A percentile compares a stretch with the other conserved stretches of the same genome.
phyloP scores from a whole-genome alignment of 306 rosid species.

The Lithocarpus polystachyus region DNA sequence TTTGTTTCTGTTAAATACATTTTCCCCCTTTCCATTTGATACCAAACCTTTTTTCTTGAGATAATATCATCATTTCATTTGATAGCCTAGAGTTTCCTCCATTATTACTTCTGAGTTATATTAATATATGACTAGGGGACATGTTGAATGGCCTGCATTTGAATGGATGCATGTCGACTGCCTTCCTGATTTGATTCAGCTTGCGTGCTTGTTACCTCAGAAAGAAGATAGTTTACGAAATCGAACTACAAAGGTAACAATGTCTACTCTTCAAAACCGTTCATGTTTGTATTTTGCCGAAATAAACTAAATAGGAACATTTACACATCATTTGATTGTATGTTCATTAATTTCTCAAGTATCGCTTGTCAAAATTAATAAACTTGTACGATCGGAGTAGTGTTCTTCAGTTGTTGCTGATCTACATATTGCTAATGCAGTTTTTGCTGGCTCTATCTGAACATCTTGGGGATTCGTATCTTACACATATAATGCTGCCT shows the following conservation, averaged over 20 bases:
- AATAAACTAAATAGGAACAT: too few relatives aligned
- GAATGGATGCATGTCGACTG: constrained; percentile 95
- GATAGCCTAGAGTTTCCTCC: constrained; percentile 17
- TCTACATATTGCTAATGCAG: constrained; percentile 48
- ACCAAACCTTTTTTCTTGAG: constrained; percentile 15
- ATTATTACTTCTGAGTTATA: constrained; percentile 29
- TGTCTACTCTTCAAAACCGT: constrained; percentile 20
- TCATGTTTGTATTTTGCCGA: not conserved
- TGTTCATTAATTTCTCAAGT: too few relatives aligned
- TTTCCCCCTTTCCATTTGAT: not conserved
- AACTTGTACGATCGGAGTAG: constrained; percentile 10
- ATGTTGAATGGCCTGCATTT: constrained; percentile 76
- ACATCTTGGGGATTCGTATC: constrained; percentile 76
- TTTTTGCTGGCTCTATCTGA: constrained; percentile 77
- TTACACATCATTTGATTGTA: too few relatives aligned
- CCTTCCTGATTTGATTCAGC: constrained; percentile 78
- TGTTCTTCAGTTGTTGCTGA: constrained; percentile 27
- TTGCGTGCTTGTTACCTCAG: constrained; percentile 81
- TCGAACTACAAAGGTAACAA: constrained; percentile 66
- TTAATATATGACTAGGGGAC: constrained; percentile 56
- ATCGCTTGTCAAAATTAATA: too few relatives aligned
- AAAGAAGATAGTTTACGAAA: constrained; percentile 87
- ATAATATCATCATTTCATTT: constrained; percentile 18
- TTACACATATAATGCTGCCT: constrained; percentile 83
- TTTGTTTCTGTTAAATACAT: not conserved